Evolutionary conservation across 2,329 filamentous ascomycete genomes (phyloP), one percentile per base, ranked within the genome.

Genomic region (Sclerotinia minor): DNA sequence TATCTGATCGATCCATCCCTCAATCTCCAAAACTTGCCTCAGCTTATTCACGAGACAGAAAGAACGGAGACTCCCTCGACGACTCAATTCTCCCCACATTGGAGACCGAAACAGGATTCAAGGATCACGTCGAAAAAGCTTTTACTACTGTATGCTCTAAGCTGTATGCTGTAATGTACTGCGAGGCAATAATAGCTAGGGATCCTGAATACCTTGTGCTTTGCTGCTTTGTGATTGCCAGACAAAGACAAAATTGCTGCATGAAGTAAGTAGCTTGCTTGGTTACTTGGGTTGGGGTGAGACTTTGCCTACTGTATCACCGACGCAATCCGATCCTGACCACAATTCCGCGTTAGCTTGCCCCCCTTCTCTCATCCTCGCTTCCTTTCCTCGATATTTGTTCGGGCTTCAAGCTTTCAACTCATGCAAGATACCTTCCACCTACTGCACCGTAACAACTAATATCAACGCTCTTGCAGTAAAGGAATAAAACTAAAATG

Each of bases 171-270:
- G 58, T 50, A 50, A 60, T 60, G 44, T 49, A 7, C 58, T 61
- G 58, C 45, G 58, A 49, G 49, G 58, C 45, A 44, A 49, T 44
- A 49, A 61, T 45, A 61, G 44, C 58, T 61, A 61, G 58, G 58
- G 21, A 49, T 60, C 26, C 58, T 35, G 58, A n/a, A 60, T 38
- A 61, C 58, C 58, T 49, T 49, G 58, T 61, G n/a, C 58, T 35
- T 57, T 65, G 21, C 41, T 15, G 44, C 52, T 49, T 21, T 59
- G 53, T 59, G 44, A 47, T 47, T 59, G 38, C 53, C 44, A 57
- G 26, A 5, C 38, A 45, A 49, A 57, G 35, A 32, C 52, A 45
- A 26, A 26, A 26, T 21, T 35, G n/a, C 29, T 59, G 64, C 44
- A 65, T 45, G 13, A 60, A 49, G 41, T n/a, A n/a, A 26, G 45